Conservation (phyloP, 1,139 yeast species). For the Candida frijolesensis region DNA sequence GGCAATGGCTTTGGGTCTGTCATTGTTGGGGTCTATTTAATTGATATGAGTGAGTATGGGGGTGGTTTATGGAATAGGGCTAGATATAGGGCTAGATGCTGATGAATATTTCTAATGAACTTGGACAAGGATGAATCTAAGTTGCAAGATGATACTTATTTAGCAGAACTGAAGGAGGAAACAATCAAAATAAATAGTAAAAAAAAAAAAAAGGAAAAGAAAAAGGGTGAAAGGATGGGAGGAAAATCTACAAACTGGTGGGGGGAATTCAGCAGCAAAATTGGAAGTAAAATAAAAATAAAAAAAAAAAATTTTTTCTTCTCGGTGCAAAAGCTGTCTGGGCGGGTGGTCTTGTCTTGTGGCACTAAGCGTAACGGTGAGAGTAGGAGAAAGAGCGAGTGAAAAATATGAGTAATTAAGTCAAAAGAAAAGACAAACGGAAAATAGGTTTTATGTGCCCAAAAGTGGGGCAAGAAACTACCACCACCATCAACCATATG, state of each 20-base stretch:
- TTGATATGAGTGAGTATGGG: not conserved
- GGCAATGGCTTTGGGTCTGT: conserved; percentile 50
- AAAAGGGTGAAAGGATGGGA: not conserved
- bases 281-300: not conserved
- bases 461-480: too few species aligned
- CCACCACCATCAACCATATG: too few species aligned
- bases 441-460: too few species aligned
- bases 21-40: conserved; percentile 7
- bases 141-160: not conserved
- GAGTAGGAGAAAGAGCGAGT: too few species aligned
- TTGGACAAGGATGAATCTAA: not conserved
- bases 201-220: not conserved
- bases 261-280: not conserved
- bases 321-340: too few species aligned
- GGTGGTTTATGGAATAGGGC: conserved; percentile 11
- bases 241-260: not conserved
- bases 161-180: not conserved
- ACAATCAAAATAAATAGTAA: not conserved
- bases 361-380: too few species aligned
- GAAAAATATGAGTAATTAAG: too few species aligned
- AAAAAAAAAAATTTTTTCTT: not conserved
- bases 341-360: too few species aligned
- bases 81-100: conserved; percentile 13
- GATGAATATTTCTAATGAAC: not conserved
- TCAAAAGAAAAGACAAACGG: too few species aligned